A percentile compares a stretch with the other conserved stretches of the same genome.
These are phyloP conservation scores for Acanthamoeba divionensis DNA, from an alignment of 208 protist species.

Conservation along the genomic window DNA sequence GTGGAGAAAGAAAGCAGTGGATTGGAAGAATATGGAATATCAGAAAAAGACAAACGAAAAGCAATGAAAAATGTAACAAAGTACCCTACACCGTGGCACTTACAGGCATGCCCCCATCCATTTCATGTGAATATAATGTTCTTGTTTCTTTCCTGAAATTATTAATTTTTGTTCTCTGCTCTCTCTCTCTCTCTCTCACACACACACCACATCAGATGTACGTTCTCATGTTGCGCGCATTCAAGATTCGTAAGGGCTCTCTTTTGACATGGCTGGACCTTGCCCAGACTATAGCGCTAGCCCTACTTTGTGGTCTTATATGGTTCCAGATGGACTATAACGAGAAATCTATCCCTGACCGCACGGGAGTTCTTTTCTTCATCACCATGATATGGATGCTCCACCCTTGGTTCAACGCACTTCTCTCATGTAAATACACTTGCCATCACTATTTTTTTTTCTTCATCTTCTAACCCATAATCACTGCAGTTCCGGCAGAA, in stretches of 20 bases:
- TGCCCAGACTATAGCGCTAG: neutral
- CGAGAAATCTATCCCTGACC: neutral
- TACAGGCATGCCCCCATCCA: too few species aligned
- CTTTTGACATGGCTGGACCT: neutral
- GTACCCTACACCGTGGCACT: too few species aligned
- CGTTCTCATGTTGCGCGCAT: conserved; percentile 41
- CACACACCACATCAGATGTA: neutral
- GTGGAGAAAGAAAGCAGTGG: too few species aligned
- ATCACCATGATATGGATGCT: neutral
- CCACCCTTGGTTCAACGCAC: neutral
- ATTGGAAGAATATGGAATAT: too few species aligned
- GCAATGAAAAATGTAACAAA: too few species aligned
- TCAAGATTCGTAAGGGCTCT: conserved; percentile 33
- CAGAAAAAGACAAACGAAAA: too few species aligned
- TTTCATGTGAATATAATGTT: too few species aligned
- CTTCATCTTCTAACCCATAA: neutral
- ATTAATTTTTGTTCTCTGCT: neutral
- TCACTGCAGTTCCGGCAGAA: neutral
- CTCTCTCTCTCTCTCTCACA: neutral
- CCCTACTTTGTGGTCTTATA: neutral
- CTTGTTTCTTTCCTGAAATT: too few species aligned
- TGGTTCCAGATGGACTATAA: neutral
- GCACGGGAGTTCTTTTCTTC: conserved; percentile 25
- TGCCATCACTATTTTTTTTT: neutral
- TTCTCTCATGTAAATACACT: too few species aligned